Evolutionary conservation across 2,329 filamentous ascomycete species (phyloP).

Genomic region (Aureobasidium sp.): DNA sequence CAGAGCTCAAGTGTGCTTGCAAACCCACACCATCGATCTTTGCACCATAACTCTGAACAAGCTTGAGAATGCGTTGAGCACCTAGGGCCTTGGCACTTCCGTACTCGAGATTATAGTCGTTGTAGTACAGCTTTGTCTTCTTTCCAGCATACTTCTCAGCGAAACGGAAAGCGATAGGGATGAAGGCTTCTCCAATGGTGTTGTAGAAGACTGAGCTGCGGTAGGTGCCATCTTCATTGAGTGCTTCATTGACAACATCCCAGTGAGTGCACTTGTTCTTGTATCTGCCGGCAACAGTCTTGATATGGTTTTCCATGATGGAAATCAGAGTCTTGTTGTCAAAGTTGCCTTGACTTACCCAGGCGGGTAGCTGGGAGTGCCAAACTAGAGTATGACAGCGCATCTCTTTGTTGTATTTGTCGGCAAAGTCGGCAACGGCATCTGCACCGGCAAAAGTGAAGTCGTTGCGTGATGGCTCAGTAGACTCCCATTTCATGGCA

Average conservation of each 20-base stretch:
- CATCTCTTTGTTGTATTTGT: conserved; percentile 31
- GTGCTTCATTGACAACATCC: conserved; percentile 35
- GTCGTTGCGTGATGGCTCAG: conserved; percentile 29
- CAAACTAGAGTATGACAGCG: conserved; percentile 39
- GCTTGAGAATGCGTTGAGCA: conserved; percentile 22
- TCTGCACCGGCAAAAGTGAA: conserved; percentile 33
- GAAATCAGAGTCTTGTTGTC: conserved; percentile 36
- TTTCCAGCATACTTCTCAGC: conserved; percentile 20
- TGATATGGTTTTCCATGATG: conserved; percentile 38
- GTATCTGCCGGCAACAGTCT: conserved; percentile 32
- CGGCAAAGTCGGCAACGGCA: conserved; percentile 30
- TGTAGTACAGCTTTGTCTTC: conserved; percentile 25
- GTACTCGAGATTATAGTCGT: conserved; percentile 28
- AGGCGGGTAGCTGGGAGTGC: conserved; percentile 35
- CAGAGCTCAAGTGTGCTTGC: conserved; percentile 47
- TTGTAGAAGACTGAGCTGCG: conserved; percentile 23
- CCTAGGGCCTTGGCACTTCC: conserved; percentile 22
- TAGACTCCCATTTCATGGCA: conserved; percentile 36
- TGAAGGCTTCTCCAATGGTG: conserved; percentile 25
- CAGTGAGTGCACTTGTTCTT: conserved; percentile 34
- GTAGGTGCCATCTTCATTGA: conserved; percentile 25
- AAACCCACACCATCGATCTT: conserved; percentile 39
- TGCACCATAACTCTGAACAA: conserved; percentile 23
- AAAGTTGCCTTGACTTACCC: conserved; percentile 31
- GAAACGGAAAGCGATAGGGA: conserved; percentile 25